These are phyloP conservation scores for Myriosclerotinia duriaeana DNA, from an alignment of 2,329 filamentous ascomycete species.

Conservation along the genomic window DNA sequence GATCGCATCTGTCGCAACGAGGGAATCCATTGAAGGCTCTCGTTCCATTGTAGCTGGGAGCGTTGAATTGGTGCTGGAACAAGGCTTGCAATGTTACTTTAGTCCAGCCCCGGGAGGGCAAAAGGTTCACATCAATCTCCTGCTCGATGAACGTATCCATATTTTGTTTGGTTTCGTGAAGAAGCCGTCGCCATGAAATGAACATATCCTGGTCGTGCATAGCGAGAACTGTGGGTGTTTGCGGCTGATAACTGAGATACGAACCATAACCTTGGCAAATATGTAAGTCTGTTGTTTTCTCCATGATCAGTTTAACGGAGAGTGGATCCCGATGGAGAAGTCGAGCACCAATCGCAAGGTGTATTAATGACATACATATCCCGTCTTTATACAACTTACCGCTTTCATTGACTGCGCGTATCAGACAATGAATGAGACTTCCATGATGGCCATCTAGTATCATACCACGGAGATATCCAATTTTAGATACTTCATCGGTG, in stretches of 20 bases:
- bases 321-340: constrained; percentile 2
- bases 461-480: neutral
- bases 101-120: constrained; percentile 1
- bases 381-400: neutral
- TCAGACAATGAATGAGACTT: constrained; percentile 11
- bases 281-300: constrained; percentile 8
- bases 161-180: constrained; percentile 4
- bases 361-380: neutral
- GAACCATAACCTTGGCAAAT: neutral
- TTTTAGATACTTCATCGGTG: neutral
- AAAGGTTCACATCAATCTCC: neutral
- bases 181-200: neutral
- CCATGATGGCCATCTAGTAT: neutral
- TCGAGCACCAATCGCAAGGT: neutral
- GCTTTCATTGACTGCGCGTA: neutral
- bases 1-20: neutral
- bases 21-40: neutral
- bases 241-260: neutral
- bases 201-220: constrained; percentile 11
- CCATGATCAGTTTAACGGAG: constrained; percentile 6
- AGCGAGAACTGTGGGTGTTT: constrained; percentile 1
- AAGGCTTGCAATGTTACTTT: neutral
- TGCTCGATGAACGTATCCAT: constrained; percentile 9
- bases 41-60: neutral
- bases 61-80: neutral